Evolutionary conservation across 345 rosid genomes (phyloP).

Genomic region (Triadica sebifera): DNA sequence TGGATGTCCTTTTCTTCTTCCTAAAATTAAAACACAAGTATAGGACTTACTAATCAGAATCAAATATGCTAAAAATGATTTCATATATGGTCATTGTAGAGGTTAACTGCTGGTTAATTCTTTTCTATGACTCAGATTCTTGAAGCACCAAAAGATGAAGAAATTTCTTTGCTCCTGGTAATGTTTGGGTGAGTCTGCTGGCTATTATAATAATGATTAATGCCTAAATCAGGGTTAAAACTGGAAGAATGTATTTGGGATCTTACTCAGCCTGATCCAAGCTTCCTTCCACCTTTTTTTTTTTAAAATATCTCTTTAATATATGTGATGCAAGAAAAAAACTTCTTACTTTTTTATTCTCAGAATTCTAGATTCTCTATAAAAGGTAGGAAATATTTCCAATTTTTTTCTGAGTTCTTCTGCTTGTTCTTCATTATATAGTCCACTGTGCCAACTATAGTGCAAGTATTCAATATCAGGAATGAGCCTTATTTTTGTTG

Average conservation of each 20-base stretch:
- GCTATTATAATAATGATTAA: slow-evolving; percentile 7
- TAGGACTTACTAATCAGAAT: background rate
- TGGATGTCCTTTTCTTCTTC: background rate
- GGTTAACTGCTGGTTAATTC: slow-evolving; percentile 19
- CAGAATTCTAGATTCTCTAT: background rate
- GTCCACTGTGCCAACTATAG: background rate
- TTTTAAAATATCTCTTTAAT: background rate
- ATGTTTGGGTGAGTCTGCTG: slow-evolving; percentile 68
- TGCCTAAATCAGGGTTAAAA: slow-evolving; percentile 12
- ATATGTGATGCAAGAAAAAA: slow-evolving; percentile 7
- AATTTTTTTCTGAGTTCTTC: slow-evolving; percentile 7
- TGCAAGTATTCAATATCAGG: background rate
- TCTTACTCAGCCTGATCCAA: background rate
- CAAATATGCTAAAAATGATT: background rate
- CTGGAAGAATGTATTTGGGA: background rate
- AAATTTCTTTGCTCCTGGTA: slow-evolving; percentile 77
- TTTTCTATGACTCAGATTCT: slow-evolving; percentile 69
- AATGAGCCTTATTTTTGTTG: slow-evolving; percentile 8
- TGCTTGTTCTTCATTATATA: slow-evolving; percentile 9
- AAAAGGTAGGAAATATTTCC: background rate
- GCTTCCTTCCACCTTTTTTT: background rate
- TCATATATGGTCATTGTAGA: slow-evolving; percentile 17
- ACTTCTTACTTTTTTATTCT: background rate
- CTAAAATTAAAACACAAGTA: background rate
- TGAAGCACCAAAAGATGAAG: slow-evolving; percentile 90